A percentile compares a stretch with the other conserved stretches of the same genome.
Conservation (phyloP, 108 stramenopile genomes). For the Pseudonitzschia pungens region DNA sequence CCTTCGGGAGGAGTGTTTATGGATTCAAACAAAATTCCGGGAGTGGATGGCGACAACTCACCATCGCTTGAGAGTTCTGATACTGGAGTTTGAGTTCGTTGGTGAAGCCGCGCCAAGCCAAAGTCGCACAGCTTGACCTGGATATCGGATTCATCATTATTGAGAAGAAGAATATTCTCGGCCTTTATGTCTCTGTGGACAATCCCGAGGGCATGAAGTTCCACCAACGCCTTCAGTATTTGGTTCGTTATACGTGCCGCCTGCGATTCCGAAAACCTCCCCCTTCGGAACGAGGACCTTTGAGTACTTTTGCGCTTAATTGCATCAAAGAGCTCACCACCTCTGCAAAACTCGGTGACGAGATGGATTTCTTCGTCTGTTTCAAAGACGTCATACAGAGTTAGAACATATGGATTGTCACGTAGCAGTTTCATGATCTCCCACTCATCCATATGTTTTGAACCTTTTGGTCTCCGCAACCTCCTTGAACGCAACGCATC, state of each 20-base stretch:
- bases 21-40: constrained; percentile 53
- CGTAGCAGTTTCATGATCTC: constrained; percentile 63
- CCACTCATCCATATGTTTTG: constrained; percentile 71
- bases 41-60: constrained; percentile 41
- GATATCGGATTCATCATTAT: constrained; percentile 44
- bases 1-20: constrained; percentile 85
- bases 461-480: constrained; percentile 29
- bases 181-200: constrained; percentile 89
- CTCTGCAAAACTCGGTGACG: constrained; percentile 81
- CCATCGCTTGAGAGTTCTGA: not conserved
- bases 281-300: constrained; percentile 36
- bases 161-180: constrained; percentile 81
- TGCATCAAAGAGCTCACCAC: constrained; percentile 86
- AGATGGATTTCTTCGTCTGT: constrained; percentile 83
- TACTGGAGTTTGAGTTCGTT: not conserved
- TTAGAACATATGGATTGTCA: constrained; percentile 63
- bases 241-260: constrained; percentile 66
- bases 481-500: constrained; percentile 74
- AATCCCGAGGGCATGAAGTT: constrained; percentile 60
- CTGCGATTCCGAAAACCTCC: constrained; percentile 70
- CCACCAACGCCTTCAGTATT: constrained; percentile 61
- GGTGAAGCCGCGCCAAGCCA: constrained; percentile 70
- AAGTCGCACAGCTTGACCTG: constrained; percentile 85
- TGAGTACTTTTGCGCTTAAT: constrained; percentile 42
- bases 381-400: constrained; percentile 84